A percentile compares a stretch with the other conserved stretches of the same genome.
phyloP scores from a whole-genome alignment of 306 rosid genomes.

The Cicer chorassanicum region DNA sequence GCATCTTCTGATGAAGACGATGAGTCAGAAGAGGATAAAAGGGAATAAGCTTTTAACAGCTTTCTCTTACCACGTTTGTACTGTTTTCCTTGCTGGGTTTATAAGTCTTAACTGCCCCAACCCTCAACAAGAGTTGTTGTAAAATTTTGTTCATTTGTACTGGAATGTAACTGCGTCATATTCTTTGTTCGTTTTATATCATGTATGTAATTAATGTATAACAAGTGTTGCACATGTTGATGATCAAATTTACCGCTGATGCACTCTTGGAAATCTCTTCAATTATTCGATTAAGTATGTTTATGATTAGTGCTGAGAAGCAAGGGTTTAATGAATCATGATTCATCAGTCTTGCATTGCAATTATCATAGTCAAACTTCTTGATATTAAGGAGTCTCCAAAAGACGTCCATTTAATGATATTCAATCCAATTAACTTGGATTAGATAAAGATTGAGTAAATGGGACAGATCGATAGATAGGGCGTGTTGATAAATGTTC shows the following conservation, averaged over 20 bases:
- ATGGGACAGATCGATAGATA: too few relatives aligned
- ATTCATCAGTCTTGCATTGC: too few relatives aligned
- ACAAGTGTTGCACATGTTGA: constrained; percentile 41
- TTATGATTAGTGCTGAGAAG: background rate
- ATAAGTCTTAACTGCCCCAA: constrained; percentile 41
- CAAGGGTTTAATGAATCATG: background rate
- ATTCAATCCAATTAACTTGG: too few relatives aligned
- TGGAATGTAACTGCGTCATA: constrained; percentile 44
- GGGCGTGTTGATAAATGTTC: too few relatives aligned
- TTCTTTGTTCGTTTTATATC: constrained; percentile 46
- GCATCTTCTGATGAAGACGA: constrained; percentile 58
- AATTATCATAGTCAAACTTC: too few relatives aligned
- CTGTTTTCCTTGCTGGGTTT: constrained; percentile 32
- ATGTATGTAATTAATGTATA: constrained; percentile 53
- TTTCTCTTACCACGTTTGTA: constrained; percentile 16
- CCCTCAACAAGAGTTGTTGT: constrained; percentile 51
- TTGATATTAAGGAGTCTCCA: background rate
- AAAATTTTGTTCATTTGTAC: constrained; percentile 50
- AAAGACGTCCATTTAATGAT: background rate
- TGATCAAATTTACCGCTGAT: constrained; percentile 23
- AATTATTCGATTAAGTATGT: background rate
- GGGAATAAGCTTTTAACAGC: constrained; percentile 57
- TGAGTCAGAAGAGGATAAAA: constrained; percentile 78
- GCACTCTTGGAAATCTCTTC: background rate
- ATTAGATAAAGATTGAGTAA: too few relatives aligned